Evolutionary conservation across 192 early-diverging fungal species (phyloP), one percentile per base, ranked within the genome.

Genomic region (Backusella sp.): DNA sequence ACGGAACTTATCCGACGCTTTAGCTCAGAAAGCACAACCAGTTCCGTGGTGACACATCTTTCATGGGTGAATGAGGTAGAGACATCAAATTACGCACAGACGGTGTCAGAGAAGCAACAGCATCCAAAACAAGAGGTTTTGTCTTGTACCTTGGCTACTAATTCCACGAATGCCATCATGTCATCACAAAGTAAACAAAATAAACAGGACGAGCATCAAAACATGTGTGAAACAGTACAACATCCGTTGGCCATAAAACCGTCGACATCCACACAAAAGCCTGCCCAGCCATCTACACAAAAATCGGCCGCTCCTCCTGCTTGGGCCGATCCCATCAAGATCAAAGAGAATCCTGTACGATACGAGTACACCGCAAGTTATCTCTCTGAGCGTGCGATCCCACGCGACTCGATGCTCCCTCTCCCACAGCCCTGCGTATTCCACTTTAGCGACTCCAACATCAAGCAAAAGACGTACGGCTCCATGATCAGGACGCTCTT

Each of bases 361-460:
- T 78, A 76, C 32, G 53, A 69, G n/a, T 66, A 68, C 14, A 56
- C 72, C 1, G 66, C 59, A 59, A 14, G 9, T 1, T 83, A 80
- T n/a, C 53, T 83, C 21, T 19, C 66, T n/a, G 37, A 77, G 19
- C 67, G 76, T 15, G 3, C 46, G 1, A 66, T 80, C 3, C 26
- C 73, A 1, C 32, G 52, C 15, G 26, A 49, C n/a, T 68, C 73
- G 3, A 34, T 56, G 3, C 41, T 83, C 2, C 76, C 76, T 0
- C 37, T 83, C 14, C 32, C 35, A 1, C 26, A 42, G 0, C 21
- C 76, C 3, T 73, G 70, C 39, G 46, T 49, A 9, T 77, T 83
- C n/a, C 77, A 80, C 72, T 88, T 88, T 68, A 82, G 82, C 35
- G 87, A 88, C 52, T 86, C 84, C 0, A 72, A 77, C 3, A 78